Conservation (phyloP, 164 flowering plant species). For the Cinnamomum micranthum region DNA sequence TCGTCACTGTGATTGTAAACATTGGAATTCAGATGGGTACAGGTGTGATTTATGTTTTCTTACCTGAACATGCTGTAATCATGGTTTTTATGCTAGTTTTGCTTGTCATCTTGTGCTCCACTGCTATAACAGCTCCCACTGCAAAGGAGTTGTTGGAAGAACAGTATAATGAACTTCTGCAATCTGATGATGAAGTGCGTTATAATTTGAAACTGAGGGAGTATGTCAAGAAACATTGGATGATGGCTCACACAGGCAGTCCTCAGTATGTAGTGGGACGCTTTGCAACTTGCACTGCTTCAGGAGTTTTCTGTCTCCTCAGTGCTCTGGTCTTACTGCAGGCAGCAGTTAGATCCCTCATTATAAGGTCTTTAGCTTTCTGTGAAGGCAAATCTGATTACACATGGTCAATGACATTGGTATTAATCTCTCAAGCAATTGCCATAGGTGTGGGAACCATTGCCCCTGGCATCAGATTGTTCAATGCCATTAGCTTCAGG, state of each 20-base stretch:
- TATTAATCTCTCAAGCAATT: neutral
- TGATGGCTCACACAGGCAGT: constrained; percentile 54
- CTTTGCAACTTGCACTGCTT: constrained; percentile 43
- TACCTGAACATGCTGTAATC: constrained; percentile 37
- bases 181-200: constrained; percentile 7
- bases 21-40: constrained; percentile 54
- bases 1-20: constrained; percentile 48
- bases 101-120: neutral
- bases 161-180: constrained; percentile 17
- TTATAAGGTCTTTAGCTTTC: constrained; percentile 27
- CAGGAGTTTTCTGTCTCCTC: constrained; percentile 46
- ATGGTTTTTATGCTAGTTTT: constrained; percentile 36
- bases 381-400: constrained; percentile 52
- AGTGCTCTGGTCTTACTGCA: constrained; percentile 34
- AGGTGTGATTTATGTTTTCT: constrained; percentile 43
- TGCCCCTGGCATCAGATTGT: neutral
- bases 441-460: neutral
- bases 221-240: constrained; percentile 39
- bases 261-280: constrained; percentile 62
- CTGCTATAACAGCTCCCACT: constrained; percentile 12
- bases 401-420: constrained; percentile 35
- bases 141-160: constrained; percentile 32
- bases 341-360: constrained; percentile 33
- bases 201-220: constrained; percentile 18
- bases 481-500: constrained; percentile 1